Evolutionary conservation across 257 asterid species (phyloP), one percentile per base, ranked within the genome.

Genomic region (Jacaranda copaia): DNA sequence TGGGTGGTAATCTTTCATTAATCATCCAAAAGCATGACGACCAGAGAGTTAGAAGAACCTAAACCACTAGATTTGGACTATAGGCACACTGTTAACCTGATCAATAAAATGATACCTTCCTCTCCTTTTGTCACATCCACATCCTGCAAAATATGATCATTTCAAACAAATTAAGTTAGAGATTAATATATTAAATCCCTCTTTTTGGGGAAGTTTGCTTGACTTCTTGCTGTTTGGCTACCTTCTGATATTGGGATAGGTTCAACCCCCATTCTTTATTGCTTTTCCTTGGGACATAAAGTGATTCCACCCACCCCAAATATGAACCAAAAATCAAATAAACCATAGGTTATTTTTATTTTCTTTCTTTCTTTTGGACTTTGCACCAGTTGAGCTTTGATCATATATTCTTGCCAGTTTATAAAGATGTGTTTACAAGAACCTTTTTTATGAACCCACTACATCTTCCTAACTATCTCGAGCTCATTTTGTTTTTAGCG

Each of bases 261-360:
- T 79, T 65, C 84, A 81, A 70, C 64, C 75, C 11, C 40, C 69
- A 65, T 65, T 58, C 82, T 81, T 64, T 78, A 42, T 18, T 73
- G 81, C 85, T 85, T 85, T 75, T 61, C 68, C 74, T 78, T 79
- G 82, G 65, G 52, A 65, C 80, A 59, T 73, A 84, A 79, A 81
- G 87, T 52, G 77, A 75, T 79, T 83, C 84, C 77, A 75, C 79
- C 77, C 56, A 43, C 82, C 77, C 46, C 5, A 48, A 60, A 81
- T 77, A 38, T 6, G 56, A 18, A 35, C 20, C 75, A 72, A 39
- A 60, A 32, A 42, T 68, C 64, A 46, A 64, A 61, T 68, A 48
- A 55, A 72, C 36, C 51, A 71, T 18, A 25, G 56, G 20, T 45
- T 46, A 55, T 49, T 56, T 43, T 13, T 42, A 12, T 4, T 56